These are phyloP conservation scores for Xylariaceae sp. DNA, from an alignment of 2,329 filamentous ascomycete genomes.

Conservation along the genomic window DNA sequence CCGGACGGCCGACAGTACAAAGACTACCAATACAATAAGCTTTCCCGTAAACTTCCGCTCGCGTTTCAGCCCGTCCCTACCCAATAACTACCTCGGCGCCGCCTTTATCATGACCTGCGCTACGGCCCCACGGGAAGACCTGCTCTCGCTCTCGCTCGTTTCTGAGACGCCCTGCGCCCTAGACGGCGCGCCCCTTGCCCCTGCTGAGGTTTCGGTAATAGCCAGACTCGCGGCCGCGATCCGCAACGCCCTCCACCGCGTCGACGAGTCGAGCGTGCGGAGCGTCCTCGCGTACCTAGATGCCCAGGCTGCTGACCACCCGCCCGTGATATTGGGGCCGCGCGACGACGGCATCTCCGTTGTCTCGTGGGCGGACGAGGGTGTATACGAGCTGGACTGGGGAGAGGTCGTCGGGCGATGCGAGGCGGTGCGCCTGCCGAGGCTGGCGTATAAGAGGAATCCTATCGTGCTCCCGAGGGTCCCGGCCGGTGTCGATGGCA, in stretches of 20 bases:
- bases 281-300: slow-evolving; percentile 25
- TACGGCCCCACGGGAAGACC: slow-evolving; percentile 9
- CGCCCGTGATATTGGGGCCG: slow-evolving; percentile 22
- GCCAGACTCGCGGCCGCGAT: slow-evolving; percentile 27
- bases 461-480: slow-evolving; percentile 36
- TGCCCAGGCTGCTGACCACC: slow-evolving; percentile 6
- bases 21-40: slow-evolving; percentile 24
- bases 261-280: slow-evolving; percentile 24
- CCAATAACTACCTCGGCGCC: slow-evolving; percentile 32
- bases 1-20: not conserved
- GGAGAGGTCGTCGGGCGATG: slow-evolving; percentile 29
- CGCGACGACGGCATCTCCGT: slow-evolving; percentile 30
- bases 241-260: slow-evolving; percentile 17
- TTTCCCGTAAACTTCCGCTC: slow-evolving; percentile 36
- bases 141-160: slow-evolving; percentile 14
- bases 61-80: slow-evolving; percentile 23
- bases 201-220: slow-evolving; percentile 8
- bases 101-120: slow-evolving; percentile 33
- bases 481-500: slow-evolving; percentile 5
- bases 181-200: not conserved
- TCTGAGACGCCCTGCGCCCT: not conserved
- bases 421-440: slow-evolving; percentile 32
- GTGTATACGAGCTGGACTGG: slow-evolving; percentile 33
- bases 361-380: slow-evolving; percentile 38
- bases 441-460: slow-evolving; percentile 23